Evolutionary conservation across 257 asterid genomes (phyloP), one percentile per base, ranked within the genome.

Genomic region (Eustoma russellianum): DNA sequence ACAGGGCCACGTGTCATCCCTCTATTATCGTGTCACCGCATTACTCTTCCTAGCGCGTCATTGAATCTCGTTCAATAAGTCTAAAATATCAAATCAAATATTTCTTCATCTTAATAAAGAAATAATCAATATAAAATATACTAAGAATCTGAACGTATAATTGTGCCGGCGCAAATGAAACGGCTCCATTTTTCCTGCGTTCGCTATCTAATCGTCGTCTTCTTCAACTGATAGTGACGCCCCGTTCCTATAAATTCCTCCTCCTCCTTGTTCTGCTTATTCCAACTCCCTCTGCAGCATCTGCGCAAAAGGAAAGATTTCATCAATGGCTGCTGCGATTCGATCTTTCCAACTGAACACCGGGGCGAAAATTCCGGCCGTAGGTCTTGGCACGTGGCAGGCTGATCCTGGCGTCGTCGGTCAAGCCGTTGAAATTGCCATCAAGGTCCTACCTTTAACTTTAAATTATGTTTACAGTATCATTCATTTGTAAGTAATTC

Each of bases 351-450:
- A 63, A 56, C 68, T 80, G 41, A 80, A 80, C 64, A 77, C 63
- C 35, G 93, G 93, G 56, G 79, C 77, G 13, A 73, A 67, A 56
- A 83, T 80, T 52, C 88, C 93, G 5, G 63, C 86, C 5, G 73
- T 83, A 6, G 93, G 88, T 3, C 79, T 83, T 30, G 88, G 93
- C 56, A 83, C 93, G 19, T 83, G 79, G 80, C 78, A 71, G 77
- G 74, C 88, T 56, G 78, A 57, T 8, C 66, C 78, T 53, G 83
- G 81, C n/a, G 64, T 73, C 45, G 79, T 80, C 41, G 83, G 77
- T 14, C 73, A 74, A 41, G 83, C 79, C 48, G 69, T 83, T 62
- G 75, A 69, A 44, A 50, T 64, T 46, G 93, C 93, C 18, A 62
- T 83, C 47, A 74, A 74, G 80, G 93, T 51, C 46, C 45, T 17